Evolutionary conservation across 1,284 basidiomycete genomes (phyloP).

Genomic region (Apiotrichum domesticum): DNA sequence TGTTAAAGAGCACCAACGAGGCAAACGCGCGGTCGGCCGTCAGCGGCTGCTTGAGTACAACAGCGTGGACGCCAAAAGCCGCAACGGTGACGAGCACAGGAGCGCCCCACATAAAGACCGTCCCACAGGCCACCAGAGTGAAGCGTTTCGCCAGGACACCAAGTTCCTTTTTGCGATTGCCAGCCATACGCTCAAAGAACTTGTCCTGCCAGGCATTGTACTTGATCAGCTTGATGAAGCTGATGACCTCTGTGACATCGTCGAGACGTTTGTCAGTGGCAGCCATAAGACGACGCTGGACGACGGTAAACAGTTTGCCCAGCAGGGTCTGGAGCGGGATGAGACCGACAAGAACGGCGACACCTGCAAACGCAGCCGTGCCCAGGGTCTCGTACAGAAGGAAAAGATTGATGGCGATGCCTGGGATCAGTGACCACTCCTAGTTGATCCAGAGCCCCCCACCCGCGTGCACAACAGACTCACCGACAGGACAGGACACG

Average conservation of each 20-base stretch:
- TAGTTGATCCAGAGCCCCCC: no score
- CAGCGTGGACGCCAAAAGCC: conserved; percentile 49
- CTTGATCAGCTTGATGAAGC: conserved; percentile 51
- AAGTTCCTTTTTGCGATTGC: conserved; percentile 49
- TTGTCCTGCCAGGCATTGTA: conserved; percentile 51
- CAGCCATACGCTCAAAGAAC: conserved; percentile 50
- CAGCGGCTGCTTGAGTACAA: conserved; percentile 35
- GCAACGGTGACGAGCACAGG: conserved; percentile 50
- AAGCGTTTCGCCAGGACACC: conserved; percentile 47
- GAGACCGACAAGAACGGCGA: conserved; percentile 45
- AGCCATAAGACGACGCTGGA: conserved; percentile 49
- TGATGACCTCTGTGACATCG: conserved; percentile 53
- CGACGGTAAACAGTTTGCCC: conserved; percentile 47
- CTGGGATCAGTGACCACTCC: no score
- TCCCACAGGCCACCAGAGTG: conserved; percentile 43
- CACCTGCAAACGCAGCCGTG: conserved; percentile 48
- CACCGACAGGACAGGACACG: conserved; percentile 45
- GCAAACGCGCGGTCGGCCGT: conserved; percentile 46
- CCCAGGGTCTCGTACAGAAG: conserved; percentile 49
- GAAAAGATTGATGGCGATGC: conserved; percentile 40
- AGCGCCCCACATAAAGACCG: conserved; percentile 47
- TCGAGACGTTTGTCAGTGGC: conserved; percentile 54
- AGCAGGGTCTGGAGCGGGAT: conserved; percentile 46
- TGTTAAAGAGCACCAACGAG: conserved; percentile 53
- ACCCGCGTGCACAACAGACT: conserved; percentile 21